phyloP scores from a whole-genome alignment of 2,329 filamentous ascomycete genomes.

The Cytospora leucostoma region DNA sequence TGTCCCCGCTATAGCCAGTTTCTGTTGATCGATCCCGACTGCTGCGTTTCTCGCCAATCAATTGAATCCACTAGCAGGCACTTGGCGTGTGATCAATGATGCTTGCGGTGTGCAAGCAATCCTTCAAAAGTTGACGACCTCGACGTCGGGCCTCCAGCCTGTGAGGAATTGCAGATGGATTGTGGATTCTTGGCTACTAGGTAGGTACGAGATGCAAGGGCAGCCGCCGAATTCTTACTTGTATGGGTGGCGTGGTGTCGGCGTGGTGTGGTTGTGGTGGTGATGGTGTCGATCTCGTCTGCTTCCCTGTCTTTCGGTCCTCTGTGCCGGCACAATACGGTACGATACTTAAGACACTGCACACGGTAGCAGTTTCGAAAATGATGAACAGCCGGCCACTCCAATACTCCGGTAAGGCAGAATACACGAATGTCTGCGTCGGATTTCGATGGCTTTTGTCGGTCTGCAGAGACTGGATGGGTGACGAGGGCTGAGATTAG shows the following conservation, averaged over 20 bases:
- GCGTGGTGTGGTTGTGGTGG: constrained; percentile 10
- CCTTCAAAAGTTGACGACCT: constrained; percentile 5
- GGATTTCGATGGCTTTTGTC: constrained; percentile 18
- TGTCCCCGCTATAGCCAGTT: constrained; percentile 25
- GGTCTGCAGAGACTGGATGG: constrained; percentile 23
- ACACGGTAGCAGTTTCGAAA: constrained; percentile 17
- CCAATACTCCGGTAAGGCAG: constrained; percentile 7
- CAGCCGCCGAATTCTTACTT: constrained; percentile 3
- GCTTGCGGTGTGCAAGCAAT: constrained; percentile 4
- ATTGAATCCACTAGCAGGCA: constrained; percentile 20
- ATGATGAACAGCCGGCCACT: constrained; percentile 9
- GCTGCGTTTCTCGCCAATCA: constrained; percentile 20
- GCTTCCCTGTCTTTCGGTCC: background rate
- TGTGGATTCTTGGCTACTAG: background rate
- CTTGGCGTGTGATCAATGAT: constrained; percentile 24
- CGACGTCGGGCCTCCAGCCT: background rate
- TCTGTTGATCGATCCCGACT: constrained; percentile 3
- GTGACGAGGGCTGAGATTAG: constrained; percentile 7
- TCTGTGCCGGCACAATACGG: constrained; percentile 4
- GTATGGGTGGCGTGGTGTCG: constrained; percentile 14
- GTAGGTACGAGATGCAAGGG: constrained; percentile 22
- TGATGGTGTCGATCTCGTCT: constrained; percentile 11
- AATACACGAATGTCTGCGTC: constrained; percentile 17
- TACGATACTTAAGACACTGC: too few species aligned
- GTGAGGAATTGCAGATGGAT: background rate